phyloP scores from a whole-genome alignment of 2,329 filamentous ascomycete genomes.

The Penicillium sp. region DNA sequence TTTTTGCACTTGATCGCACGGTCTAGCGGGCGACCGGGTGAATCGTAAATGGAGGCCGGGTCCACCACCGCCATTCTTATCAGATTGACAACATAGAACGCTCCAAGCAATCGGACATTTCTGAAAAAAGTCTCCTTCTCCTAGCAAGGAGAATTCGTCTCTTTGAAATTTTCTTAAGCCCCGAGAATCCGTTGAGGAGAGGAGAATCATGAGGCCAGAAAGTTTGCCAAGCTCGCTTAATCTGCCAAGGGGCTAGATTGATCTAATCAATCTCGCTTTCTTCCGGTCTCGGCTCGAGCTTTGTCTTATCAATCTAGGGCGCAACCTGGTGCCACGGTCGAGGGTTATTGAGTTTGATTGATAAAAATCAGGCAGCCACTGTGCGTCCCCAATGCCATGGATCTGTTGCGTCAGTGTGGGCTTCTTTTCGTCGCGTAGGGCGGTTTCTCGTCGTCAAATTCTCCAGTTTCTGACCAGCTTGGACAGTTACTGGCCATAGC shows the following conservation, averaged over 20 bases:
- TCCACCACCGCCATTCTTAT: background rate
- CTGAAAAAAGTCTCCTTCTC: no score
- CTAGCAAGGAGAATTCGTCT: no score
- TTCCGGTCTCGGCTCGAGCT: background rate
- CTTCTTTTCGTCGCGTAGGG: background rate
- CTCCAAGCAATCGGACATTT: background rate
- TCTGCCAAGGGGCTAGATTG: background rate
- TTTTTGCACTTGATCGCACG: background rate
- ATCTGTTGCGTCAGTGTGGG: background rate
- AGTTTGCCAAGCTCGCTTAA: constrained; percentile 2
- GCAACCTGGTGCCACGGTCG: background rate
- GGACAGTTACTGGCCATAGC: background rate
- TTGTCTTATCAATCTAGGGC: constrained; percentile 4
- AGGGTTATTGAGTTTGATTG: background rate
- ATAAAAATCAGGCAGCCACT: background rate
- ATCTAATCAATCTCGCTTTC: constrained; percentile 7
- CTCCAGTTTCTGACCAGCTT: background rate
- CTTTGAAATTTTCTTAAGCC: background rate
- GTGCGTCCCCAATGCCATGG: background rate
- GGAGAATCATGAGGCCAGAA: background rate
- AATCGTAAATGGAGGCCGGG: no score
- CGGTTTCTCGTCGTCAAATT: background rate
- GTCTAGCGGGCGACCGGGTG: background rate
- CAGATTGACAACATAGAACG: background rate
- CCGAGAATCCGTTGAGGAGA: background rate